Conservation (phyloP, 1,139 yeast species). For the Eremothecium sinecaudum region DNA sequence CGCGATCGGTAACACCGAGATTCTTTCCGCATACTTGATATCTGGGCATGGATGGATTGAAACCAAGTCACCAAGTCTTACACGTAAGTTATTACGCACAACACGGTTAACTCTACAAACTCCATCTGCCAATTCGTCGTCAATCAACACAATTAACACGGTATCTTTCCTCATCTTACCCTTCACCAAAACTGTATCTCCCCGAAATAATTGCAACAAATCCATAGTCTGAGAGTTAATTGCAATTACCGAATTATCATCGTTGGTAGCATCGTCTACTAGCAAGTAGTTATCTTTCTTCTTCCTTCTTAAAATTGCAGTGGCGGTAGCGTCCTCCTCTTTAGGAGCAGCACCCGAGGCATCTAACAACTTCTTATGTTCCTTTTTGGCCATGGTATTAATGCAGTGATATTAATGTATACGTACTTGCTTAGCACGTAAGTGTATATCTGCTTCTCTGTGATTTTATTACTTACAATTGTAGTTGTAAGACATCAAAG, state of each 20-base stretch:
- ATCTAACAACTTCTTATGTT: conserved; percentile 37
- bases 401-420: neutral
- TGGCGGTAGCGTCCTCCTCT: conserved; percentile 81
- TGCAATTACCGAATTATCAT: conserved; percentile 92
- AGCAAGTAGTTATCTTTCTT: conserved; percentile 88
- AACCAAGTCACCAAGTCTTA: conserved; percentile 86
- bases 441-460: neutral
- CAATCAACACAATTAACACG: conserved; percentile 91
- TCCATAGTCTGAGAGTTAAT: conserved; percentile 96
- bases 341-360: conserved; percentile 46
- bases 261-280: conserved; percentile 95
- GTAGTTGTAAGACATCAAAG: neutral
- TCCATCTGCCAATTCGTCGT: conserved; percentile 95
- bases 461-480: neutral
- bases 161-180: conserved; percentile 98
- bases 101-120: conserved; percentile 90
- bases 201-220: conserved; percentile 85
- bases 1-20: conserved; percentile 93
- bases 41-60: conserved; percentile 95
- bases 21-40: conserved; percentile 86
- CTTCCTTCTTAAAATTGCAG: conserved; percentile 94
- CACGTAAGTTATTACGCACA: conserved; percentile 89
- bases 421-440: neutral
- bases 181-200: conserved; percentile 93
- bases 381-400: conserved; percentile 30